These are phyloP conservation scores for Asclepias syriaca DNA, from an alignment of 257 asterid genomes.

Conservation along the genomic window DNA sequence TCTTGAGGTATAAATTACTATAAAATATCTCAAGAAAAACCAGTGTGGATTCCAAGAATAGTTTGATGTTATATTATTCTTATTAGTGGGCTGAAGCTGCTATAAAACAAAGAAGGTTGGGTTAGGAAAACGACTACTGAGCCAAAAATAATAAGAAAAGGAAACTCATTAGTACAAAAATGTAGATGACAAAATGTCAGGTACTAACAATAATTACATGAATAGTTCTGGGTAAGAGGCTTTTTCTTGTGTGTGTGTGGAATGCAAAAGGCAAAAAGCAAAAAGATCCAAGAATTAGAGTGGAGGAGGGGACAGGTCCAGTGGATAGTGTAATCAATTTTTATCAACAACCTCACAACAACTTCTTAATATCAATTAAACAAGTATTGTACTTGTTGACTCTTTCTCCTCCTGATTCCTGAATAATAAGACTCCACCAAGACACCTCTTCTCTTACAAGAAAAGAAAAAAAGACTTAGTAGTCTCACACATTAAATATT, in stretches of 20 bases:
- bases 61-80: background rate
- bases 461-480: no score
- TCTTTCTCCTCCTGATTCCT: background rate
- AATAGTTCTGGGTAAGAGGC: no score
- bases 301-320: constrained; percentile 3
- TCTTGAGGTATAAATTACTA: no score
- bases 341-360: constrained; percentile 25
- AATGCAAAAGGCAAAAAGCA: constrained; percentile 2
- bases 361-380: constrained; percentile 26
- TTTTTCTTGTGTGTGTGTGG: background rate
- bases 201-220: no score
- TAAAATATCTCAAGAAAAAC: background rate
- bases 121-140: background rate
- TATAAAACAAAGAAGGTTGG: background rate
- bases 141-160: background rate
- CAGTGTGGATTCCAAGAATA: background rate
- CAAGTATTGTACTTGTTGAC: constrained; percentile 15
- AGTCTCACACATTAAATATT: no score
- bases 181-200: background rate
- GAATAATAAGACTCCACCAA: no score
- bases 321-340: constrained; percentile 21
- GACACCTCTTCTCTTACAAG: no score
- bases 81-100: background rate
- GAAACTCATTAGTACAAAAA: background rate
- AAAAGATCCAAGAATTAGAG: background rate